phyloP scores from a whole-genome alignment of 169 alveolate species.

The Amoebophrya sp. region DNA sequence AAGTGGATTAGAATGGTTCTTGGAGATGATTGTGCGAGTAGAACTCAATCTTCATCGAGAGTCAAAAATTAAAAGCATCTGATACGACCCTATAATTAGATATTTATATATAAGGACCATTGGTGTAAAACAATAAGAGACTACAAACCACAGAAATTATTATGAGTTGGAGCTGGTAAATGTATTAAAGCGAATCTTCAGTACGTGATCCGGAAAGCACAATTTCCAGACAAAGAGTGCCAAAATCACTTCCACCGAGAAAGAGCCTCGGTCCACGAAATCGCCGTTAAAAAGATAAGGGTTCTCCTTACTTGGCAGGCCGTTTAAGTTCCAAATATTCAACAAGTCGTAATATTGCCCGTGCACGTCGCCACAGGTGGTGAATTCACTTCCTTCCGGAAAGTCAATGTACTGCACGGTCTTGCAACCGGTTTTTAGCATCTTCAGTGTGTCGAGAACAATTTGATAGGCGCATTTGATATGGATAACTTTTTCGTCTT shows the following conservation, averaged over 20 bases:
- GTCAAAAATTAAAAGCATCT: too few species aligned
- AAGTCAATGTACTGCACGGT: neutral
- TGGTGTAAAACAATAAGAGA: too few species aligned
- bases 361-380: neutral
- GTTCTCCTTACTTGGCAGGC: conserved; percentile 88
- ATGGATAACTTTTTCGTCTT: neutral
- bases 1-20: too few species aligned
- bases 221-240: conserved; percentile 45
- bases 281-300: conserved; percentile 98
- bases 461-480: neutral
- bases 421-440: neutral
- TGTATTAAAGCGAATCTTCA: neutral
- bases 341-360: conserved; percentile 90
- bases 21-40: too few species aligned
- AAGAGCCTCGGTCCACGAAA: conserved; percentile 97
- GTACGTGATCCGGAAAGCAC: conserved; percentile 78
- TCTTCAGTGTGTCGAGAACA: neutral
- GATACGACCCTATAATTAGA: too few species aligned
- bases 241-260: conserved; percentile 83
- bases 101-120: too few species aligned
- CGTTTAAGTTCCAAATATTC: conserved; percentile 90
- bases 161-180: too few species aligned
- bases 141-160: too few species aligned
- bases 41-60: too few species aligned
- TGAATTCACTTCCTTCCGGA: neutral